Percentiles rank a stretch among this genome's conserved stretches.
These are phyloP conservation scores for Parachlorella kessleri DNA, from an alignment of 139 green algal species.

Conservation along the genomic window DNA sequence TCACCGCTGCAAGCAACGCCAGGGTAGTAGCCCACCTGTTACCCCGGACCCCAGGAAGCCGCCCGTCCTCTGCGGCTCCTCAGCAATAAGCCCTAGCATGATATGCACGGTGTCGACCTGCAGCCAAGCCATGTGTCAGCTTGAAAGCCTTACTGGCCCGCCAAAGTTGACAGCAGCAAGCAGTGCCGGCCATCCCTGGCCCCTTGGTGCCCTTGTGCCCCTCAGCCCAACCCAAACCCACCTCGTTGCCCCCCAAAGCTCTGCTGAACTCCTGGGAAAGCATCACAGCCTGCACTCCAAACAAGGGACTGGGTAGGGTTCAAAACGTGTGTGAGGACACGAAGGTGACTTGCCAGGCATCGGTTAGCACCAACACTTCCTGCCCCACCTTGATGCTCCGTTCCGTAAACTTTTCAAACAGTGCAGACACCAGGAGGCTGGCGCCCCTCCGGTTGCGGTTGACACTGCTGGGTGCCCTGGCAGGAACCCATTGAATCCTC, in stretches of 20 bases:
- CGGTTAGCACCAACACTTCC: background rate
- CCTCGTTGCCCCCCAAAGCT: background rate
- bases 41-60: slow-evolving; percentile 80
- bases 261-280: background rate
- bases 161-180: background rate
- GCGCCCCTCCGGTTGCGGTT: no score
- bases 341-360: background rate
- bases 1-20: background rate
- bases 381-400: slow-evolving; percentile 69
- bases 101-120: slow-evolving; percentile 87
- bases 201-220: background rate
- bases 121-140: background rate
- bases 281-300: background rate
- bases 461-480: no score
- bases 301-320: background rate
- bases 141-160: background rate
- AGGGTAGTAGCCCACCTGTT: slow-evolving; percentile 38
- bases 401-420: slow-evolving; percentile 86
- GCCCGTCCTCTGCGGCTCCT: slow-evolving; percentile 58
- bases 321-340: background rate
- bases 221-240: background rate
- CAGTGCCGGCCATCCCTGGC: background rate
- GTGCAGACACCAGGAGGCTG: background rate
- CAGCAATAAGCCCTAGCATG: slow-evolving; percentile 86
- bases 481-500: no score